Evolutionary conservation across 768 basidiomycete genomes (phyloP).

Genomic region (Hypholoma fasciculare): DNA sequence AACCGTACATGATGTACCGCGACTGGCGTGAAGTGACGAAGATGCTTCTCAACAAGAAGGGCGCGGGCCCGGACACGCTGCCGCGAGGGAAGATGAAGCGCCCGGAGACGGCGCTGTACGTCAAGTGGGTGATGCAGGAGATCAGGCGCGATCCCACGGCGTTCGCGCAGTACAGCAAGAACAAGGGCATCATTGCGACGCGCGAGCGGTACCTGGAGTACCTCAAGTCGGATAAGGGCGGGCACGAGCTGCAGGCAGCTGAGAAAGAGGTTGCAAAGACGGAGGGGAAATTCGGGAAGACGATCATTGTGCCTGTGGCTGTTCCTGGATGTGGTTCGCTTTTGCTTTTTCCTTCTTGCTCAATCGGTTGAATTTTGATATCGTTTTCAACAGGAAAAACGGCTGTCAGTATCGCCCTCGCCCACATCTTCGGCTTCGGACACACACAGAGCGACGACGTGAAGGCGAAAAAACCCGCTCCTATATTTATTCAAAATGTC

Average conservation of each 20-base stretch:
- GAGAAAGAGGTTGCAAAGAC: conserved; percentile 36
- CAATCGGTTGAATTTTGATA: too few species aligned
- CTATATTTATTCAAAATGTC: conserved; percentile 75
- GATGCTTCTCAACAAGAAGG: conserved; percentile 45
- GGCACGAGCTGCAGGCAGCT: conserved; percentile 28
- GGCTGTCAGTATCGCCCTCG: conserved; percentile 74
- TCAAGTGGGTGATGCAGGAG: conserved; percentile 80
- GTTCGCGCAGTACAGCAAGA: conserved; percentile 66
- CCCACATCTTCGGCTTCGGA: conserved; percentile 79
- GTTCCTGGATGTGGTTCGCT: conserved; percentile 76
- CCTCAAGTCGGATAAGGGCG: conserved; percentile 47
- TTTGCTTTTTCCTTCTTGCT: too few species aligned
- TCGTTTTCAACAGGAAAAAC: conserved; percentile 60
- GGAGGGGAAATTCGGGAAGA: conserved; percentile 56
- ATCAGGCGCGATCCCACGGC: conserved; percentile 57
- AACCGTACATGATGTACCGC: conserved; percentile 98
- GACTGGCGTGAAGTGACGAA: conserved; percentile 97
- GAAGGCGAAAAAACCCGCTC: conserved; percentile 68
- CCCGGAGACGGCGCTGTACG: conserved; percentile 77
- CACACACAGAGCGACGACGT: conserved; percentile 97
- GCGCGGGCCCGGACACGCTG: conserved; percentile 35
- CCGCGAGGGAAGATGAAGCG: conserved; percentile 71
- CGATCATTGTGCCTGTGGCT: conserved; percentile 84
- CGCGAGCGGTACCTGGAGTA: conserved; percentile 79
- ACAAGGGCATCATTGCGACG: conserved; percentile 83